phyloP scores from a whole-genome alignment of 106 monocot species.

The Phalaenopsis aphrodite region DNA sequence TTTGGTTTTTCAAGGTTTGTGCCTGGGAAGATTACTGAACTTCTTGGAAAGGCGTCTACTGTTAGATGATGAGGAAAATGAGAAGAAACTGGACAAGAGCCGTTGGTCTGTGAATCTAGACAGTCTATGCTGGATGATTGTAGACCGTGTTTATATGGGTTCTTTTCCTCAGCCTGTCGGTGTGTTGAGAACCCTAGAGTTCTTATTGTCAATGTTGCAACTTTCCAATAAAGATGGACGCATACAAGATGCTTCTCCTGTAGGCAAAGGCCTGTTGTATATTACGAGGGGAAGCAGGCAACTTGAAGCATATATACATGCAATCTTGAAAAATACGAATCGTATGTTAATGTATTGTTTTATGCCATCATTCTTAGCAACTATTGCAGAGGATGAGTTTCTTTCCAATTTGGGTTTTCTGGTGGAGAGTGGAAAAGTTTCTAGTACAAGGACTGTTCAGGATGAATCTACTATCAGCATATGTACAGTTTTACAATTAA shows the following conservation, averaged over 20 bases:
- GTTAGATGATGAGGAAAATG: slow-evolving; percentile 93
- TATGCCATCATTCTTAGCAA: slow-evolving; percentile 63
- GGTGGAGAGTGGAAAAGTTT: slow-evolving; percentile 30
- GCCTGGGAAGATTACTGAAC: slow-evolving; percentile 89
- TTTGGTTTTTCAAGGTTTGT: slow-evolving; percentile 92
- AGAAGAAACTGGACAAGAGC: slow-evolving; percentile 78
- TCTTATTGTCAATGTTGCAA: slow-evolving; percentile 94
- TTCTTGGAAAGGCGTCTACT: slow-evolving; percentile 84
- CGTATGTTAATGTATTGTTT: slow-evolving; percentile 97
- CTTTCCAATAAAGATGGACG: slow-evolving; percentile 93
- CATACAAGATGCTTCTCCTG: slow-evolving; percentile 72
- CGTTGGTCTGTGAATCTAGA: slow-evolving; percentile 94
- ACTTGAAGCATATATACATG: slow-evolving; percentile 80
- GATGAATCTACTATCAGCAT: slow-evolving; percentile 63
- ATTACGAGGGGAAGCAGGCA: slow-evolving; percentile 71
- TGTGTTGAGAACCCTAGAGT: slow-evolving; percentile 79
- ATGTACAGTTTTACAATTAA: slow-evolving; percentile 67
- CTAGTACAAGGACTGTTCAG: slow-evolving; percentile 9
- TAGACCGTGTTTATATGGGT: slow-evolving; percentile 95
- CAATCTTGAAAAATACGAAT: slow-evolving; percentile 90
- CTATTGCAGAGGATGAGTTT: slow-evolving; percentile 59
- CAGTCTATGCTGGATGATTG: slow-evolving; percentile 74
- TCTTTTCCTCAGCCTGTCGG: slow-evolving; percentile 76
- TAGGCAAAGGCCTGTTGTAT: slow-evolving; percentile 79
- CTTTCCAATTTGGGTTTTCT: slow-evolving; percentile 54